Evolutionary conservation across 352 stramenopile genomes (phyloP).

Genomic region (Phytophthora capsici): DNA sequence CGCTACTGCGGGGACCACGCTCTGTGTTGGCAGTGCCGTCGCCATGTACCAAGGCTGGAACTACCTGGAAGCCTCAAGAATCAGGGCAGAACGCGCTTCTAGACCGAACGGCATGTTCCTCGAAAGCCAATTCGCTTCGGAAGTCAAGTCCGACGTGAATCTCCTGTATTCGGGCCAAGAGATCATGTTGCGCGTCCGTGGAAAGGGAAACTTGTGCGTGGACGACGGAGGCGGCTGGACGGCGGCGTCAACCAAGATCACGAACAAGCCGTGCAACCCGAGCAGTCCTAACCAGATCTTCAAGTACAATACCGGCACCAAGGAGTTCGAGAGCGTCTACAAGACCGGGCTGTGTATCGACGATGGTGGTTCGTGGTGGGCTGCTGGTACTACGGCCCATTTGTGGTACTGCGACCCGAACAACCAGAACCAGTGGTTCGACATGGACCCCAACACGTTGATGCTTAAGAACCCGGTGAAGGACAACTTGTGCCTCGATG

Average conservation of each 20-base stretch:
- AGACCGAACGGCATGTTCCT: constrained; percentile 24
- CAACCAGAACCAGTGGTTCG: constrained; percentile 35
- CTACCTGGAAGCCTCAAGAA: background rate
- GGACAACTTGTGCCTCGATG: constrained; percentile 41
- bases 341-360: constrained; percentile 36
- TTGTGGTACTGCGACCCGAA: constrained; percentile 35
- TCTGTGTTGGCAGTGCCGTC: constrained; percentile 22
- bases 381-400: constrained; percentile 14
- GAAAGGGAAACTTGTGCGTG: constrained; percentile 41
- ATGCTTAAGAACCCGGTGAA: constrained; percentile 41
- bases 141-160: constrained; percentile 8
- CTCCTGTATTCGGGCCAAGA: constrained; percentile 23
- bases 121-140: constrained; percentile 22
- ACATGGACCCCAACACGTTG: constrained; percentile 23
- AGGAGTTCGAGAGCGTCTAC: constrained; percentile 28
- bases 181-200: constrained; percentile 31
- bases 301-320: constrained; percentile 22
- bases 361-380: constrained; percentile 22
- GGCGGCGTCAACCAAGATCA: constrained; percentile 23
- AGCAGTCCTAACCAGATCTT: constrained; percentile 42
- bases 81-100: constrained; percentile 7
- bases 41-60: constrained; percentile 29
- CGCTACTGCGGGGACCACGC: constrained; percentile 10
- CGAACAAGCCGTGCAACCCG: constrained; percentile 34
- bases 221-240: constrained; percentile 38